These are phyloP conservation scores for Ceratocystis destructans DNA, from an alignment of 2,329 filamentous ascomycete species.

Conservation along the genomic window DNA sequence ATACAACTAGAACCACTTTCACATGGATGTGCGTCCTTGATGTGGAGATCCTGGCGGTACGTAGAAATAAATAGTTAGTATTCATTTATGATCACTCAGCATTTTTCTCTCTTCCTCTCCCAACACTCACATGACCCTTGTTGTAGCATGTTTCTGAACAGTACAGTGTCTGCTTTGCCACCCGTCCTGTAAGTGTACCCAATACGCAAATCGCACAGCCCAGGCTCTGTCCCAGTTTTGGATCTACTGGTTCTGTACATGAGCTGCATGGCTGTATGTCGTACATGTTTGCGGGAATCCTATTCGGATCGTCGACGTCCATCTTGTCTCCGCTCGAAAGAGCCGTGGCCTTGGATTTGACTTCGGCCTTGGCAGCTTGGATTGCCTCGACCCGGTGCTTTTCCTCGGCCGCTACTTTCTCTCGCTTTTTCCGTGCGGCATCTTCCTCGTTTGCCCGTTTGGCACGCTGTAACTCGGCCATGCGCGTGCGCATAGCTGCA, in stretches of 20 bases:
- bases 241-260: constrained; percentile 28
- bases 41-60: constrained; percentile 12
- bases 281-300: constrained; percentile 27
- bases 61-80: neutral
- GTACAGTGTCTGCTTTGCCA: constrained; percentile 30
- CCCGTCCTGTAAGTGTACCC: constrained; percentile 28
- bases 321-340: constrained; percentile 1
- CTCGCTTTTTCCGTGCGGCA: constrained; percentile 35
- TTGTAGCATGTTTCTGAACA: constrained; percentile 33
- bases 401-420: constrained; percentile 29
- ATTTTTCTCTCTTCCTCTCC: neutral
- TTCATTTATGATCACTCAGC: neutral
- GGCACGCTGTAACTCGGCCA: constrained; percentile 36
- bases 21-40: constrained; percentile 17
- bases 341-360: constrained; percentile 7
- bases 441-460: constrained; percentile 23
- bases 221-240: constrained; percentile 26
- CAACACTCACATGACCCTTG: constrained; percentile 30
- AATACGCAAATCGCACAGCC: constrained; percentile 35
- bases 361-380: constrained; percentile 18
- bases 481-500: constrained; percentile 28
- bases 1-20: constrained; percentile 18
- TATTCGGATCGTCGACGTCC: constrained; percentile 17
- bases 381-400: constrained; percentile 21
- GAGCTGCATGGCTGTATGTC: constrained; percentile 29